Evolutionary conservation across 73 alveolate species (phyloP).

Genomic region (Symbiodinium natans): DNA sequence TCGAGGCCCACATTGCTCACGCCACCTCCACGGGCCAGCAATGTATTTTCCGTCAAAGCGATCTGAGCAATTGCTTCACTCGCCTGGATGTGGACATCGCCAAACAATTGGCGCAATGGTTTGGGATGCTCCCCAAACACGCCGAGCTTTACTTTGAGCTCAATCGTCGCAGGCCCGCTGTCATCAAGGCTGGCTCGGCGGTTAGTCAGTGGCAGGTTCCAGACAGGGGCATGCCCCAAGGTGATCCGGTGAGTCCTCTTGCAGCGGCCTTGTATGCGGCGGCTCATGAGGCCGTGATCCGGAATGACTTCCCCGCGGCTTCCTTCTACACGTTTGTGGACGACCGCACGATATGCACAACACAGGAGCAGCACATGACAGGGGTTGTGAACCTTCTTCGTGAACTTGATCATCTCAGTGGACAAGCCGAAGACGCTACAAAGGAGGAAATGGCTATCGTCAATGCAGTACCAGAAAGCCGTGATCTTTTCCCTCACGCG

Average conservation of each 20-base stretch:
- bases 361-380: background rate
- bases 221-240: slow-evolving; percentile 16
- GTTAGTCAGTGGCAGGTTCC: slow-evolving; percentile 18
- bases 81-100: background rate
- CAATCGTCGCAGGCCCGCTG: background rate
- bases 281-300: background rate
- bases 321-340: background rate
- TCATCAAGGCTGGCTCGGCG: background rate
- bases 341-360: background rate
- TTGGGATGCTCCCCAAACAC: background rate
- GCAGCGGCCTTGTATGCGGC: background rate
- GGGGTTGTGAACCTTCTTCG: background rate
- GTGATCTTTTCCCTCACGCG: background rate
- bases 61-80: slow-evolving; percentile 19
- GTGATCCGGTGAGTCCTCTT: background rate
- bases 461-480: background rate
- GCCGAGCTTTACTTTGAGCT: background rate
- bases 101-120: background rate
- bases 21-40: background rate
- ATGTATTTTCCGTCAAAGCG: background rate
- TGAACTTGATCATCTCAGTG: background rate
- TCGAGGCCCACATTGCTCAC: background rate
- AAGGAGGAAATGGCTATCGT: background rate
- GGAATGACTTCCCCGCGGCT: background rate
- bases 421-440: background rate